Conservation (phyloP, 106 monocot species). For the Dioscorea zingiberensis region DNA sequence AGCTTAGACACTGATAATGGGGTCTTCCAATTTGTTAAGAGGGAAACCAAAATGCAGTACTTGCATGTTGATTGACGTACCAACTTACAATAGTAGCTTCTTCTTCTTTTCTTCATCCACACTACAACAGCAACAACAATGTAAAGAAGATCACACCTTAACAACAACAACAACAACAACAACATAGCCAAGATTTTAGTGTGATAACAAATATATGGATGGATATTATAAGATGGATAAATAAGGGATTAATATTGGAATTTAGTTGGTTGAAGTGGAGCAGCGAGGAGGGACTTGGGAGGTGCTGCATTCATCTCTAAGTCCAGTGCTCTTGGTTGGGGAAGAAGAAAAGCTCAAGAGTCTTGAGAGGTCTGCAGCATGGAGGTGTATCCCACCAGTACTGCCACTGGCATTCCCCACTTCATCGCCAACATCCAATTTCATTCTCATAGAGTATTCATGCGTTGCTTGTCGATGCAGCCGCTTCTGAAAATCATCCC, state of each 20-base stretch:
- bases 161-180: neutral
- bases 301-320: conserved; percentile 47
- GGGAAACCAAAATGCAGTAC: neutral
- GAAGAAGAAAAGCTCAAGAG: conserved; percentile 81
- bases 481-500: too few relatives aligned
- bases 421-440: conserved; percentile 10
- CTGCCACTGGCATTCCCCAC: neutral
- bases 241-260: too few relatives aligned
- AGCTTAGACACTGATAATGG: too few relatives aligned
- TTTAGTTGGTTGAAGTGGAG: conserved; percentile 29
- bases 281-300: conserved; percentile 68
- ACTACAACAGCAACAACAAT: neutral
- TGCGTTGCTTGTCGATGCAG: too few relatives aligned
- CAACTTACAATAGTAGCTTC: neutral
- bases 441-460: neutral
- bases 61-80: conserved; percentile 16
- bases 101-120: neutral
- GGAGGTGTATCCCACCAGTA: neutral
- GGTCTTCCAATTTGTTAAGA: too few relatives aligned
- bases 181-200: neutral
- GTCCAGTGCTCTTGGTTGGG: conserved; percentile 55
- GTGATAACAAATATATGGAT: too few relatives aligned
- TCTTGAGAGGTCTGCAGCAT: conserved; percentile 43
- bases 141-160: too few relatives aligned
- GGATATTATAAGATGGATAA: too few relatives aligned